phyloP scores from a whole-genome alignment of 2,329 filamentous ascomycete species.

The Cryphonectria parasitica region DNA sequence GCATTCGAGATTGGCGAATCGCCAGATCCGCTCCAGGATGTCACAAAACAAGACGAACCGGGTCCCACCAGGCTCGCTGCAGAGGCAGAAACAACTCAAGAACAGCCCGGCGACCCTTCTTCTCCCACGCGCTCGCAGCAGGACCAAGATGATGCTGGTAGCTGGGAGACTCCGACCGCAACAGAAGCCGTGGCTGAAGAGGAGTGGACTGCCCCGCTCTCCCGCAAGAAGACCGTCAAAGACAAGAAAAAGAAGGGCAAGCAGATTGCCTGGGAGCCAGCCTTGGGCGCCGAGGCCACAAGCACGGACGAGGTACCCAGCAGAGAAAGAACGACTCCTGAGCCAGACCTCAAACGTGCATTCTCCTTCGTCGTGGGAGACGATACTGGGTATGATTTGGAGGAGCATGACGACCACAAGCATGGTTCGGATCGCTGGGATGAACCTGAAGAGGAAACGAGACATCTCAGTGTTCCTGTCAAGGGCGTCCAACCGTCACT shows the following conservation, averaged over 20 bases:
- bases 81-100: slow-evolving; percentile 5
- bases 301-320: background rate
- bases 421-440: background rate
- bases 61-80: background rate
- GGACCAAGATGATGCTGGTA: slow-evolving; percentile 32
- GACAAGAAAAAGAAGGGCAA: slow-evolving; percentile 45
- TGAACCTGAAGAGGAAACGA: background rate
- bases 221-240: slow-evolving; percentile 41
- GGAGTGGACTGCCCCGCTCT: slow-evolving; percentile 29
- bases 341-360: background rate
- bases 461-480: background rate
- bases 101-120: background rate
- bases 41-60: slow-evolving; percentile 5
- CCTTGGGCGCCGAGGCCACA: slow-evolving; percentile 26
- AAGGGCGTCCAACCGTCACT: background rate
- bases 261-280: slow-evolving; percentile 30
- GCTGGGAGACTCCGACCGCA: slow-evolving; percentile 27
- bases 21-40: slow-evolving; percentile 19
- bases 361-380: slow-evolving; percentile 2
- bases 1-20: slow-evolving; percentile 25
- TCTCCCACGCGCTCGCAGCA: background rate
- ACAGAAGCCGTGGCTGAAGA: slow-evolving; percentile 31
- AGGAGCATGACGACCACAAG: background rate
- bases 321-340: background rate
- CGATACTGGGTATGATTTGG: background rate